Percentiles rank a stretch among this genome's conserved stretches.
phyloP scores from a whole-genome alignment of 345 rosid species.

The Eucalyptus regnans region DNA sequence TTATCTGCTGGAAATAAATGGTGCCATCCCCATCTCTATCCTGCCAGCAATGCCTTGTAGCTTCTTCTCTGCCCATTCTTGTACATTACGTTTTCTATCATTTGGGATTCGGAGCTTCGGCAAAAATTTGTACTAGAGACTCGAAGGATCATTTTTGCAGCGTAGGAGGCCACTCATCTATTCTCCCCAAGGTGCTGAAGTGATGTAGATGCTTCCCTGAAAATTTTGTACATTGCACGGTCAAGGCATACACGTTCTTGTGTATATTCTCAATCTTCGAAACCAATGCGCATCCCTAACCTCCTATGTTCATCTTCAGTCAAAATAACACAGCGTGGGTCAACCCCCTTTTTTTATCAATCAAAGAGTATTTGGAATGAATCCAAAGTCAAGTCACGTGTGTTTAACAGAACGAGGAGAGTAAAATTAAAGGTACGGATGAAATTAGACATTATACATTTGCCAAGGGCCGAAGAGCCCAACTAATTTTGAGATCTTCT shows the following conservation, averaged over 20 bases:
- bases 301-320: background rate
- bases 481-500: background rate
- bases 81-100: background rate
- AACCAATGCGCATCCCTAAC: background rate
- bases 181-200: background rate
- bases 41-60: background rate
- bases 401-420: background rate
- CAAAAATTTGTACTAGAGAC: background rate
- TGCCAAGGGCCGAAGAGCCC: background rate
- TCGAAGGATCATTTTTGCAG: background rate
- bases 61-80: background rate
- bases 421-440: background rate
- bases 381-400: background rate
- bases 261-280: background rate
- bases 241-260: background rate
- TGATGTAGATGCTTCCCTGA: background rate
- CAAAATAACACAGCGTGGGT: background rate
- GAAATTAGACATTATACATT: background rate
- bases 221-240: background rate
- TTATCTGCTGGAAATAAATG: background rate
- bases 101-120: background rate
- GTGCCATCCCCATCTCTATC: background rate
- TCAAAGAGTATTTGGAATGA: background rate
- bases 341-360: background rate
- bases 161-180: background rate